Evolutionary conservation across 176 grass and related monocot genomes (phyloP), one percentile per base, ranked within the genome.

Genomic region (Ensete glaucum): DNA sequence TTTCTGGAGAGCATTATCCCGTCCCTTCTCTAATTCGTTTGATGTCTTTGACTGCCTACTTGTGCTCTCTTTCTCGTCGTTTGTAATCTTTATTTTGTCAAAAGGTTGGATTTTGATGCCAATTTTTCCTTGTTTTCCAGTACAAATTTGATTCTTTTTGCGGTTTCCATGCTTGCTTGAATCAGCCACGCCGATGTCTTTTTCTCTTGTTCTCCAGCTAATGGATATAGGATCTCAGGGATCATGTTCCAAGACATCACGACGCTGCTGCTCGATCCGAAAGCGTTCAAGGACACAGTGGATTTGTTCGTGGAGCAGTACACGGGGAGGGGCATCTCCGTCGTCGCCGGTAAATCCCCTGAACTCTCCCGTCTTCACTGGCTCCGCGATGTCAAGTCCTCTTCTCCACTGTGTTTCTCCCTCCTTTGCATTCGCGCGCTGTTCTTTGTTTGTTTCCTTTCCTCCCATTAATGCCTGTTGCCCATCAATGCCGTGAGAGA

Each of bases 191-290:
- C 1, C 54, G 20, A 73, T 27, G 21, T 26, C 34, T 43, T 43
- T 43, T 43, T 43, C 34, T 43, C 34, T 43, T 6, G 34, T 43
- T 43, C 34, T 43, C 34, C 34, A 23, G 50, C 11, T 21, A 12
- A 62, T 50, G 65, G 64, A 58, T 24, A 50, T 51, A 90, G 34
- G 34, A 43, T 43, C 0, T 0, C 34, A 43, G 88, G 88, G 79
- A 90, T 90, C 71, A 90, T 86, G 88, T 90, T 90, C 54, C 84
- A 84, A 83, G 88, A 90, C 55, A 90, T 90, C 57, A 90, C 88
- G 9, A 90, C 88, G 13, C 76, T 90, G 70, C 84, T 90, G 27
- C 80, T 90, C 52, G 72, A 86, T 20, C 88, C 84, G 16, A 78
- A 66, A 53, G 88, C 79, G 15, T 90, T 90, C 74, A 90, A 86